These are phyloP conservation scores for Trichoderma orchidacearum DNA, from an alignment of 495 filamentous ascomycete species.

Conservation along the genomic window DNA sequence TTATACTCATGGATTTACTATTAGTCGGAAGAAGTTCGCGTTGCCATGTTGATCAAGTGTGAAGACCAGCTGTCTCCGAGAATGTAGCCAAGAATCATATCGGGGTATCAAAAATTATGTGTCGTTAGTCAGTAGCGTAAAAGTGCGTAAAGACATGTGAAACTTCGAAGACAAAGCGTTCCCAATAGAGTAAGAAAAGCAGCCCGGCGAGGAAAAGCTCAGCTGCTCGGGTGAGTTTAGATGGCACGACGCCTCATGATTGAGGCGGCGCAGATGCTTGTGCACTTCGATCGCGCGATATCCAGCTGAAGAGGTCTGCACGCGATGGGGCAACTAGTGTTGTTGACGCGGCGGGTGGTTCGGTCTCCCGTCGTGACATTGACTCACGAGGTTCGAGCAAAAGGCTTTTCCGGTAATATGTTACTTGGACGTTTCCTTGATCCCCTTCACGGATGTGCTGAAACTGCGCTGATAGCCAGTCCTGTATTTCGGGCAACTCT, in stretches of 20 bases:
- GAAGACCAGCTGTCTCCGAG: not conserved
- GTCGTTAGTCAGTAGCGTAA: not conserved
- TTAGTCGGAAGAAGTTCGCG: not conserved
- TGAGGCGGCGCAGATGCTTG: not conserved
- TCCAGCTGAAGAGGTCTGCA: slow-evolving; percentile 20
- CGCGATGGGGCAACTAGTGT: not conserved
- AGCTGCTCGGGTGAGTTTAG: too few species aligned
- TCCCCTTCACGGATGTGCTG: slow-evolving; percentile 67
- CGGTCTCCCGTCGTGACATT: slow-evolving; percentile 34
- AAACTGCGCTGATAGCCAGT: slow-evolving; percentile 83
- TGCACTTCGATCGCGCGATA: slow-evolving; percentile 15
- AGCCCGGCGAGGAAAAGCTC: too few species aligned
- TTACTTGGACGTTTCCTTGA: slow-evolving; percentile 60
- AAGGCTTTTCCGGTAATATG: slow-evolving; percentile 77
- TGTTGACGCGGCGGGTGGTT: slow-evolving; percentile 12
- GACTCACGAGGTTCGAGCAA: slow-evolving; percentile 73
- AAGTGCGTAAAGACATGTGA: not conserved
- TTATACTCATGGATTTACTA: too few species aligned
- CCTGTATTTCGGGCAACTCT: slow-evolving; percentile 80
- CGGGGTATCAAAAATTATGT: not conserved
- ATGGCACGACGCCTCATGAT: too few species aligned
- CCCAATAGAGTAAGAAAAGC: too few species aligned
- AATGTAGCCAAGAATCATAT: not conserved
- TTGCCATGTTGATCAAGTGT: not conserved
- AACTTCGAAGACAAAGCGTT: not conserved